phyloP scores from a whole-genome alignment of 2,329 filamentous ascomycete genomes.

The Coccinonectria pachysandricola region DNA sequence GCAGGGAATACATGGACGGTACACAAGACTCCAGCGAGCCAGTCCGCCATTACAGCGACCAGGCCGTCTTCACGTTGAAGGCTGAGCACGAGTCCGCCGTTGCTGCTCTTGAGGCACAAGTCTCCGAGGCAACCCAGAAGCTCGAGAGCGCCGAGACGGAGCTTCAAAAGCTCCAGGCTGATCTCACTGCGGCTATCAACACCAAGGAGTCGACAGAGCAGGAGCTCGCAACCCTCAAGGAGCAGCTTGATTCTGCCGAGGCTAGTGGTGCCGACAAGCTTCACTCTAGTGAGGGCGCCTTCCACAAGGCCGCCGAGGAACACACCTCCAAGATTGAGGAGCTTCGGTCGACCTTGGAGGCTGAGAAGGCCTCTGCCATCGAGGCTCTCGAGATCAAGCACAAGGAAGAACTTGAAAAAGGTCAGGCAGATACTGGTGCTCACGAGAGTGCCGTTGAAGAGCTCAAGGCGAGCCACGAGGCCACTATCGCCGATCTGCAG shows the following conservation, averaged over 20 bases:
- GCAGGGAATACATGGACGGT: conserved; percentile 26
- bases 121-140: conserved; percentile 39
- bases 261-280: conserved; percentile 26
- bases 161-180: conserved; percentile 38
- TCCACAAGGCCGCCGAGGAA: conserved; percentile 33
- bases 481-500: conserved; percentile 38
- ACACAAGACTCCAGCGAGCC: conserved; percentile 28
- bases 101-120: conserved; percentile 34
- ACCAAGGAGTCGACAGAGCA: conserved; percentile 38
- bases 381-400: conserved; percentile 44
- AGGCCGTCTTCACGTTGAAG: conserved; percentile 36
- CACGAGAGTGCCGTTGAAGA: conserved; percentile 41
- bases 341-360: conserved; percentile 37
- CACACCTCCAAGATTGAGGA: conserved; percentile 39
- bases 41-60: conserved; percentile 32
- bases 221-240: conserved; percentile 38
- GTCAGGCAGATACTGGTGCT: conserved; percentile 32
- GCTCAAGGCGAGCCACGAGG: conserved; percentile 40
- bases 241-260: conserved; percentile 35
- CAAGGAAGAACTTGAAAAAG: conserved; percentile 37
- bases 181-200: conserved; percentile 37
- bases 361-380: conserved; percentile 39
- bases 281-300: conserved; percentile 21
- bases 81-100: conserved; percentile 39
- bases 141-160: conserved; percentile 41